phyloP scores from a whole-genome alignment of 2,329 filamentous ascomycete species.

The Fusarium fracticaudum region DNA sequence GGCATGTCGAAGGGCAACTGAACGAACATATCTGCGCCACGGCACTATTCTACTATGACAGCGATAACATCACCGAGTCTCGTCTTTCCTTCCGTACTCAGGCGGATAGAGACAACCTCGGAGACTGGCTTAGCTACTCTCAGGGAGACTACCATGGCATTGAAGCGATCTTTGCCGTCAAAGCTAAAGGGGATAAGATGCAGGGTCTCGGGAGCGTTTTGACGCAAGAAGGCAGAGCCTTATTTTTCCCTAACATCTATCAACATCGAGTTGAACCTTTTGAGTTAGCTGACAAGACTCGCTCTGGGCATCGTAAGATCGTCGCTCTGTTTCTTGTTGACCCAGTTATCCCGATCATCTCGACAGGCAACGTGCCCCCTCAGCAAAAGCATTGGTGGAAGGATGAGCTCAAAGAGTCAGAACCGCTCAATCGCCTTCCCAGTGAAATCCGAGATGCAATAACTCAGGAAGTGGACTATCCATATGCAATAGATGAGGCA shows the following conservation, averaged over 20 bases:
- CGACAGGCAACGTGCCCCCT: slow-evolving; percentile 55
- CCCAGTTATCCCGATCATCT: slow-evolving; percentile 57
- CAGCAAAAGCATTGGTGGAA: slow-evolving; percentile 53
- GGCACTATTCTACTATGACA: slow-evolving; percentile 69
- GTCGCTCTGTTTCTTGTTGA: slow-evolving; percentile 70
- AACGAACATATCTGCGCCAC: slow-evolving; percentile 74
- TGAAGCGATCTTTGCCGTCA: slow-evolving; percentile 48
- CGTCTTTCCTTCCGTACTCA: slow-evolving; percentile 60
- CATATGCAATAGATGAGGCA: slow-evolving; percentile 10
- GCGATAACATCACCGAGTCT: slow-evolving; percentile 66
- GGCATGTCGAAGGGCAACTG: slow-evolving; percentile 64
- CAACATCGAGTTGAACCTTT: slow-evolving; percentile 65
- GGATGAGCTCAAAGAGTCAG: not conserved
- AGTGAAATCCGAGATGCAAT: not conserved
- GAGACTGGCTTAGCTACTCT: slow-evolving; percentile 39
- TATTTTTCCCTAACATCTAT: slow-evolving; percentile 64
- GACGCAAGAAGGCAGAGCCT: slow-evolving; percentile 56
- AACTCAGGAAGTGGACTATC: not conserved
- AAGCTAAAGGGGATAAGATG: slow-evolving; percentile 17
- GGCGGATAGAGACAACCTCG: slow-evolving; percentile 45
- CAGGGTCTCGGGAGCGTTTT: slow-evolving; percentile 58
- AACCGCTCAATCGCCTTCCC: not conserved
- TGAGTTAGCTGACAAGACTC: slow-evolving; percentile 58
- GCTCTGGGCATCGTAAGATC: slow-evolving; percentile 67
- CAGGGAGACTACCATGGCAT: slow-evolving; percentile 48